Percentiles rank a stretch among this genome's conserved stretches.
Conservation (phyloP, 2,329 filamentous ascomycete species). For the Rosellinia necatrix region DNA sequence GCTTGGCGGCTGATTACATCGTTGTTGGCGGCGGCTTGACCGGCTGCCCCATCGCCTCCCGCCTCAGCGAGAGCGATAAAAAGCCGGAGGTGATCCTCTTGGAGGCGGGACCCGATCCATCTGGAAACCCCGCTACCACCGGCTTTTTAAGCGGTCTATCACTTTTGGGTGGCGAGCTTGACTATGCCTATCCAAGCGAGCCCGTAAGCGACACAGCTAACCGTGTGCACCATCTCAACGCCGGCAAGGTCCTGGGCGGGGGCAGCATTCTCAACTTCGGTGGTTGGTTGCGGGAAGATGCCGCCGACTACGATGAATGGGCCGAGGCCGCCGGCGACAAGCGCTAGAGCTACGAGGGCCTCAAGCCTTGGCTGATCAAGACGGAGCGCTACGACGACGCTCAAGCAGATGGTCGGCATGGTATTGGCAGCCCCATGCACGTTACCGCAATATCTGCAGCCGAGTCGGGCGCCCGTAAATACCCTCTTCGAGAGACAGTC, state of each 20-base stretch:
- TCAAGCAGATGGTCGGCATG: conserved; percentile 41
- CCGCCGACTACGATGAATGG: conserved; percentile 36
- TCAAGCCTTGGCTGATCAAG: conserved; percentile 52
- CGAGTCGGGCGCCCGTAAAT: conserved; percentile 36
- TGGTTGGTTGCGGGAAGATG: conserved; percentile 35
- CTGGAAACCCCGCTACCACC: conserved; percentile 27
- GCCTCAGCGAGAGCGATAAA: conserved; percentile 30
- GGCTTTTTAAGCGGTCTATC: conserved; percentile 32
- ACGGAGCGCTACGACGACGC: conserved; percentile 36
- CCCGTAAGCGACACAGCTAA: conserved; percentile 25
- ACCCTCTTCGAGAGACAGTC: conserved; percentile 40
- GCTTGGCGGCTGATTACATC: conserved; percentile 32
- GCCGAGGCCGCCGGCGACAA: conserved; percentile 28
- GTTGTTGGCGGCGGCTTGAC: conserved; percentile 37
- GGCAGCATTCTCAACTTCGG: conserved; percentile 36
- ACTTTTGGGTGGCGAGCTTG: conserved; percentile 31
- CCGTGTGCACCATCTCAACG: conserved; percentile 28
- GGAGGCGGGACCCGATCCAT: conserved; percentile 34
- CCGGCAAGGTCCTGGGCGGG: conserved; percentile 36
- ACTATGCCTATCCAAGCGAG: conserved; percentile 33
- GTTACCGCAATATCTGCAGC: conserved; percentile 32
- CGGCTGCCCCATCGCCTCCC: conserved; percentile 34
- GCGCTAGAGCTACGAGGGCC: conserved; percentile 50
- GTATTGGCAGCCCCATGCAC: conserved; percentile 36
- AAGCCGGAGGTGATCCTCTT: conserved; percentile 29